A percentile compares a stretch with the other conserved stretches of the same genome.
Evolutionary conservation across 2,329 filamentous ascomycete species (phyloP).

Genomic region (Trichoderma aggressivum): DNA sequence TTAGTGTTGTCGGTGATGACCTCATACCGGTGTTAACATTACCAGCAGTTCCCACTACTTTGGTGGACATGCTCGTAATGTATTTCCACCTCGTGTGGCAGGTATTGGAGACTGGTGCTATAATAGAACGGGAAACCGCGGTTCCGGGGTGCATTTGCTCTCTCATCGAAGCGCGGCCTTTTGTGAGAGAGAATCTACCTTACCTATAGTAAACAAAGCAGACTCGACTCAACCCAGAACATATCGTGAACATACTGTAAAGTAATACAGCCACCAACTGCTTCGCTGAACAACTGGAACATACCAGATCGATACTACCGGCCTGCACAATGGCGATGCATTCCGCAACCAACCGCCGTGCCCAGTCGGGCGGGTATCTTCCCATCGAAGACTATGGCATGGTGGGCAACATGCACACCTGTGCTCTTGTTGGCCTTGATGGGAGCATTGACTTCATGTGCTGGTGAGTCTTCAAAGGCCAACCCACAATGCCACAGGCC

Average conservation of each 20-base stretch:
- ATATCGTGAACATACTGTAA: background rate
- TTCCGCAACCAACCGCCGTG: conserved; percentile 32
- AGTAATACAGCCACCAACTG: background rate
- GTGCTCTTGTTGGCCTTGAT: conserved; percentile 70
- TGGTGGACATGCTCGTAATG: background rate
- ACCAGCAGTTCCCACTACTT: background rate
- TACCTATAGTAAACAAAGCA: background rate
- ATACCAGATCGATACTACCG: background rate
- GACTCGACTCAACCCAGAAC: background rate
- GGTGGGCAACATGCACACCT: conserved; percentile 78
- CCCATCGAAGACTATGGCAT: conserved; percentile 75
- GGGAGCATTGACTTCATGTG: conserved; percentile 76
- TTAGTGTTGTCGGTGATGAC: background rate
- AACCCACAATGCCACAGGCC: no score
- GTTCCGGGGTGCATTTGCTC: background rate
- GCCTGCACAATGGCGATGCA: conserved; percentile 31
- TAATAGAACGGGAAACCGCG: background rate
- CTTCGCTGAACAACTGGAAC: background rate
- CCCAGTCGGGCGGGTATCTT: conserved; percentile 48
- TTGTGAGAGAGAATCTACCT: background rate
- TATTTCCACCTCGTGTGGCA: background rate
- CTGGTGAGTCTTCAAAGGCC: conserved; percentile 50
- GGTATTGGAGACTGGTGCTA: background rate
- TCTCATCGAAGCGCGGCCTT: background rate
- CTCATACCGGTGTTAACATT: background rate